Conservation (phyloP, 2,329 filamentous ascomycete species). For the Alternaria triticina region DNA sequence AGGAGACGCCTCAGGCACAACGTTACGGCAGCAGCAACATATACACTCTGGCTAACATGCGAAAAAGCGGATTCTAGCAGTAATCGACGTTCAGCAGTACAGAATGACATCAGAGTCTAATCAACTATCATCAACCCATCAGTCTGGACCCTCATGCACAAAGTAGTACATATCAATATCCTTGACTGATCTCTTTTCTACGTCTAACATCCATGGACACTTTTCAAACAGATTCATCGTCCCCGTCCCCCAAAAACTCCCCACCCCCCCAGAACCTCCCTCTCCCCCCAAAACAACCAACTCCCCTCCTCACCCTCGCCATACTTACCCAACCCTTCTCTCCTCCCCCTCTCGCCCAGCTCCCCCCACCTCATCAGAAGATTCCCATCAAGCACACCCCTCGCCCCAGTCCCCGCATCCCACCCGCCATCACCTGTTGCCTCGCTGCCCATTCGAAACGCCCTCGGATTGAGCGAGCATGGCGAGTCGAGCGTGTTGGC, state of each 20-base stretch:
- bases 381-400: constrained; percentile 79
- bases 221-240: not conserved
- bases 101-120: too few species aligned
- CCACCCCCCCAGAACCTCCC: constrained; percentile 69
- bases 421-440: constrained; percentile 43
- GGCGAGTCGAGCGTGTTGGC: constrained; percentile 72
- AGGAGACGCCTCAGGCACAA: not conserved
- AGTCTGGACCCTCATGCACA: too few species aligned
- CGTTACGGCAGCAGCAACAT: not conserved
- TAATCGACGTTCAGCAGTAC: too few species aligned
- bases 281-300: constrained; percentile 72
- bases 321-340: constrained; percentile 76
- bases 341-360: constrained; percentile 71
- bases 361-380: constrained; percentile 78
- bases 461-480: constrained; percentile 82
- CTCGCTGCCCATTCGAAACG: constrained; percentile 66
- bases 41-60: too few species aligned
- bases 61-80: too few species aligned
- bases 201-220: too few species aligned
- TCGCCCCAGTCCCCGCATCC: constrained; percentile 54
- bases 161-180: too few species aligned
- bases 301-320: constrained; percentile 69
- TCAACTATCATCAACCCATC: too few species aligned
- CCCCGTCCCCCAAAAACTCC: constrained; percentile 58
- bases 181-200: too few species aligned